These are phyloP conservation scores for Debaryomyces sp. DNA, from an alignment of 1,139 yeast species.

Conservation along the genomic window DNA sequence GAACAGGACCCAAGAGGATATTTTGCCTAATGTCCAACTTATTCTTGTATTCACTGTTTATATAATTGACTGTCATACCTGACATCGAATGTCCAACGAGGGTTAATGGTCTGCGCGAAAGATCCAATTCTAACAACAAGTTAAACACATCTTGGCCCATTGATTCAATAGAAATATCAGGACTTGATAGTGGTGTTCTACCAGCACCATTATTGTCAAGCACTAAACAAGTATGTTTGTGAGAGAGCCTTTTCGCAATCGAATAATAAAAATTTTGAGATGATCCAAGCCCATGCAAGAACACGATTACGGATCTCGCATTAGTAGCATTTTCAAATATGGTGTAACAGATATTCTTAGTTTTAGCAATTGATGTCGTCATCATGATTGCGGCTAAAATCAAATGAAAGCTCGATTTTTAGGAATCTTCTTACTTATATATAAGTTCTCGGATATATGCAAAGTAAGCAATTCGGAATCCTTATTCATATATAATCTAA, in stretches of 20 bases:
- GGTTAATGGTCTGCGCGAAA: slow-evolving; percentile 13
- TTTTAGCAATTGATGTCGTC: background rate
- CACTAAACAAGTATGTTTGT: slow-evolving; percentile 19
- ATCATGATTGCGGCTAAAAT: background rate
- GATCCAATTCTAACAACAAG: slow-evolving; percentile 17
- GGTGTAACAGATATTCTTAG: slow-evolving; percentile 7
- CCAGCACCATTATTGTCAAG: slow-evolving; percentile 29
- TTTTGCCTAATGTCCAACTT: slow-evolving; percentile 14
- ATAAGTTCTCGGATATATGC: background rate
- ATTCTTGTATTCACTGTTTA: slow-evolving; percentile 8
- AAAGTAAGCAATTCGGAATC: background rate
- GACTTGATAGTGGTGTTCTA: slow-evolving; percentile 16
- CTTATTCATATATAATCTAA: background rate
- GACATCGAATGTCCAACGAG: slow-evolving; percentile 35
- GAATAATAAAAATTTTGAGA: slow-evolving; percentile 27
- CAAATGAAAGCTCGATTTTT: background rate
- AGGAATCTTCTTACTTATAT: background rate
- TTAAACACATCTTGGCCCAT: slow-evolving; percentile 21
- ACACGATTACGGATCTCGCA: slow-evolving; percentile 13
- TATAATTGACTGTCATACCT: slow-evolving; percentile 26
- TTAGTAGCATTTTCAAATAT: slow-evolving; percentile 5
- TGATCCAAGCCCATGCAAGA: slow-evolving; percentile 31
- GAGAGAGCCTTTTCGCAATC: slow-evolving; percentile 17
- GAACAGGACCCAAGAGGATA: slow-evolving; percentile 28
- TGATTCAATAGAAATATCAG: slow-evolving; percentile 16